phyloP scores from a whole-genome alignment of 2,329 filamentous ascomycete species.

The Eutypa lata region DNA sequence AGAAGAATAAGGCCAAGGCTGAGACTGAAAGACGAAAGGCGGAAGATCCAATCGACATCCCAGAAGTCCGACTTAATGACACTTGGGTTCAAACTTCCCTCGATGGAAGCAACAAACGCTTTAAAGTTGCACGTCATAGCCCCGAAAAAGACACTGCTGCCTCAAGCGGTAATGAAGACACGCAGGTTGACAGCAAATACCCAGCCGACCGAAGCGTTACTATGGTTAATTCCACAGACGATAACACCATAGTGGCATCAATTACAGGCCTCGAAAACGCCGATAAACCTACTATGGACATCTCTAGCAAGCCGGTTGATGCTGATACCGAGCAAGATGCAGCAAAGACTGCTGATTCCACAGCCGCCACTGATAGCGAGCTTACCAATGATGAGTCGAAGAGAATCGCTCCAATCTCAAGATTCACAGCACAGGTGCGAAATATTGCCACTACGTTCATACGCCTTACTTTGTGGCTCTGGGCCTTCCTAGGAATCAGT shows the following conservation, averaged over 20 bases:
- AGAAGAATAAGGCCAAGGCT: conserved; percentile 20
- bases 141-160: background rate
- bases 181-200: conserved; percentile 7
- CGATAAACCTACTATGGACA: background rate
- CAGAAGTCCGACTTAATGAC: conserved; percentile 31
- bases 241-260: background rate
- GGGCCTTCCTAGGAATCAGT: conserved; percentile 14
- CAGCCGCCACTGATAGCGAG: too few relatives aligned
- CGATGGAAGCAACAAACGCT: conserved; percentile 38
- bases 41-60: conserved; percentile 12
- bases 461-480: conserved; percentile 13
- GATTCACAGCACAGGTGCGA: conserved; percentile 24
- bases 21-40: conserved; percentile 26
- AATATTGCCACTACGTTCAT: conserved; percentile 11
- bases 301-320: background rate
- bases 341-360: background rate
- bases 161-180: conserved; percentile 5
- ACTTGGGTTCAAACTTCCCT: conserved; percentile 38
- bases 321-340: background rate
- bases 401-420: background rate
- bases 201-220: background rate
- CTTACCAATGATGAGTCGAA: conserved; percentile 1
- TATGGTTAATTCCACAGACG: background rate
- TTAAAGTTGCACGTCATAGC: conserved; percentile 31
- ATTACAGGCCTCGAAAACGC: background rate